Conservation (phyloP, 352 stramenopile genomes). For the Globisporangium nagaii region DNA sequence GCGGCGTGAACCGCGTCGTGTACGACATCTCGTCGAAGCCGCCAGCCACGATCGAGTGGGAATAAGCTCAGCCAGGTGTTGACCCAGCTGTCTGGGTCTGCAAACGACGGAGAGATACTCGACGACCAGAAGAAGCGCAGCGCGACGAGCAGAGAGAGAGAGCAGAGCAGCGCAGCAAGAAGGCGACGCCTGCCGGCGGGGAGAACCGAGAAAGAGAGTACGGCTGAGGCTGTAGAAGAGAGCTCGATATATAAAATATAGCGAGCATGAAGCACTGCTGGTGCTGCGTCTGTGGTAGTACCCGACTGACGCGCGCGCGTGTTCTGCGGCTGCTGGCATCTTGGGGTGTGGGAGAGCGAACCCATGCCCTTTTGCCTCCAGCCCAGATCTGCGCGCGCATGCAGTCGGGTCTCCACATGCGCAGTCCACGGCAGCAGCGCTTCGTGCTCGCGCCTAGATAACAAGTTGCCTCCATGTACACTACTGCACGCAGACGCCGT, state of each 20-base stretch:
- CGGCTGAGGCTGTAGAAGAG: neutral
- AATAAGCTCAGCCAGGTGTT: slow-evolving; percentile 79
- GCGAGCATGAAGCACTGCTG: neutral
- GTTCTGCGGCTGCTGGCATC: slow-evolving; percentile 6
- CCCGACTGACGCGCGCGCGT: slow-evolving; percentile 4
- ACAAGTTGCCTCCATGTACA: neutral
- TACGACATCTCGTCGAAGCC: slow-evolving; percentile 99
- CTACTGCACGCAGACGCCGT: no score
- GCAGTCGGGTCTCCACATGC: neutral
- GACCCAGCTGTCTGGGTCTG: neutral
- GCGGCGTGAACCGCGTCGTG: slow-evolving; percentile 97
- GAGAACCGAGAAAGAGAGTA: neutral
- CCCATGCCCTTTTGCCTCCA: slow-evolving; percentile 3
- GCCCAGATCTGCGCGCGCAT: neutral
- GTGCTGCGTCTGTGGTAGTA: slow-evolving; percentile 3
- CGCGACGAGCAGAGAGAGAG: neutral
- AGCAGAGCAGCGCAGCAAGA: no score
- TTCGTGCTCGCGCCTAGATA: neutral
- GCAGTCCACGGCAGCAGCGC: neutral
- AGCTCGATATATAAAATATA: slow-evolving; percentile 11
- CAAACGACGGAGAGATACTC: neutral
- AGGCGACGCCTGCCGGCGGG: no score
- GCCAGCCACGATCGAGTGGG: slow-evolving; percentile 99
- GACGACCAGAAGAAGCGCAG: no score
- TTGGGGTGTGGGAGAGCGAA: neutral